These are phyloP conservation scores for Hypoxylon sp. DNA, from an alignment of 2,329 filamentous ascomycete genomes.

Conservation along the genomic window DNA sequence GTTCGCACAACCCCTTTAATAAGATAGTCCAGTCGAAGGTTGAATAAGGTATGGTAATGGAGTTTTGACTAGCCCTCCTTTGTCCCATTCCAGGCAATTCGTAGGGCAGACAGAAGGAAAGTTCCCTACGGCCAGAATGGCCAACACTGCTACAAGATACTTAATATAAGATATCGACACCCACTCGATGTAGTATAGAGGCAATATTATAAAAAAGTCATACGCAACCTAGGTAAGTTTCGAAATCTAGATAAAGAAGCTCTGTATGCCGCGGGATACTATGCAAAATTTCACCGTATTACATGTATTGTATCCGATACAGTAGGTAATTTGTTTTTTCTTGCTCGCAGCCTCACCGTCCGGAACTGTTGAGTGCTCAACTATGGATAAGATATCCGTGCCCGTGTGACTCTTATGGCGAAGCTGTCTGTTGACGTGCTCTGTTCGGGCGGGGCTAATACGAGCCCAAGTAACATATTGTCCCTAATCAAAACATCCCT, in stretches of 20 bases:
- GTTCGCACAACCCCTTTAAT: not conserved
- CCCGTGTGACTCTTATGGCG: conserved; percentile 39
- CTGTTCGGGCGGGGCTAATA: conserved; percentile 32
- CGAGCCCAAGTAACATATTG: conserved; percentile 40
- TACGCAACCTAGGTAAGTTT: conserved; percentile 15
- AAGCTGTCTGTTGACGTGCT: conserved; percentile 37
- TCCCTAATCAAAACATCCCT: conserved; percentile 40
- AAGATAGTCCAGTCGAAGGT: not conserved
- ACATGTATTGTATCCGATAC: no score
- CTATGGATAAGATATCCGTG: conserved; percentile 33
- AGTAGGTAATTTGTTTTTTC: conserved; percentile 12
- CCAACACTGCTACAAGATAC: not conserved
- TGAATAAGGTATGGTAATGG: not conserved
- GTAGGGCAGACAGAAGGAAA: not conserved
- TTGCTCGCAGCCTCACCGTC: conserved; percentile 10
- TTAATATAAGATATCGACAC: conserved; percentile 6
- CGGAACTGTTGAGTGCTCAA: conserved; percentile 12
- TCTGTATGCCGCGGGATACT: conserved; percentile 7
- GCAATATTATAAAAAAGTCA: conserved; percentile 1
- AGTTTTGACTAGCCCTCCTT: not conserved
- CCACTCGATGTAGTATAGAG: not conserved
- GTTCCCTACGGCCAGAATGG: not conserved
- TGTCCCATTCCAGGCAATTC: not conserved
- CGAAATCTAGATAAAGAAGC: conserved; percentile 12
- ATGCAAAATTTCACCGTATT: conserved; percentile 9